Evolutionary conservation across 441 rosid genomes (phyloP).

Genomic region (Geranium incanum): DNA sequence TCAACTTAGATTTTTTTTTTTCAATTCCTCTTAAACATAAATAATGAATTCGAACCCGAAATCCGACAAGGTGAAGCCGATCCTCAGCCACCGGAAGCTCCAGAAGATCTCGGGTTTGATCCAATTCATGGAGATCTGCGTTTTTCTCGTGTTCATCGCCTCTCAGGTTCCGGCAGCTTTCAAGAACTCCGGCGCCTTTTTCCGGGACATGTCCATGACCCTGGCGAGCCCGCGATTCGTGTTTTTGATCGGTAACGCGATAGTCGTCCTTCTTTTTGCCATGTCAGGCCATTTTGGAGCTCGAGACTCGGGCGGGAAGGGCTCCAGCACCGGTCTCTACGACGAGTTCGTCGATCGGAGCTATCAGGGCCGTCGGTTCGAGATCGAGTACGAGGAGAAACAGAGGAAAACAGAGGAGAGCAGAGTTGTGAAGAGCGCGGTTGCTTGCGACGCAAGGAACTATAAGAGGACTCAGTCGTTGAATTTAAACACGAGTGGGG

Average conservation of each 20-base stretch:
- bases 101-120: conserved; percentile 44
- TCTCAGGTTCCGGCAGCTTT: conserved; percentile 43
- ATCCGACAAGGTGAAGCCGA: conserved; percentile 39
- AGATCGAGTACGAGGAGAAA: conserved; percentile 47
- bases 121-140: conserved; percentile 49
- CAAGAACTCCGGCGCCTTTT: conserved; percentile 46
- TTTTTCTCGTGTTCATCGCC: conserved; percentile 46
- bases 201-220: conserved; percentile 38
- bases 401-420: conserved; percentile 14
- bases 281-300: conserved; percentile 50
- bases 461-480: neutral
- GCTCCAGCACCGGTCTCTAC: conserved; percentile 32
- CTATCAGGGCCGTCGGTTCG: conserved; percentile 24
- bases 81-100: neutral
- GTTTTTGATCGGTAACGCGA: conserved; percentile 65
- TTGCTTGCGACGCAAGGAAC: neutral
- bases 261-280: conserved; percentile 56
- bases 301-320: conserved; percentile 29
- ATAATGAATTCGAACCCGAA: conserved; percentile 54
- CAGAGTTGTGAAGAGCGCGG: neutral
- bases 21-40: no score
- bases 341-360: conserved; percentile 42
- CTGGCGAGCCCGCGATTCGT: conserved; percentile 60
- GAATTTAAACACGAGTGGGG: neutral
- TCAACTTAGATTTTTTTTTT: neutral